Base-by-base conservation (phyloP, 1,284 basidiomycete genomes). In the Cutaneotrichosporon sp. region DNA sequence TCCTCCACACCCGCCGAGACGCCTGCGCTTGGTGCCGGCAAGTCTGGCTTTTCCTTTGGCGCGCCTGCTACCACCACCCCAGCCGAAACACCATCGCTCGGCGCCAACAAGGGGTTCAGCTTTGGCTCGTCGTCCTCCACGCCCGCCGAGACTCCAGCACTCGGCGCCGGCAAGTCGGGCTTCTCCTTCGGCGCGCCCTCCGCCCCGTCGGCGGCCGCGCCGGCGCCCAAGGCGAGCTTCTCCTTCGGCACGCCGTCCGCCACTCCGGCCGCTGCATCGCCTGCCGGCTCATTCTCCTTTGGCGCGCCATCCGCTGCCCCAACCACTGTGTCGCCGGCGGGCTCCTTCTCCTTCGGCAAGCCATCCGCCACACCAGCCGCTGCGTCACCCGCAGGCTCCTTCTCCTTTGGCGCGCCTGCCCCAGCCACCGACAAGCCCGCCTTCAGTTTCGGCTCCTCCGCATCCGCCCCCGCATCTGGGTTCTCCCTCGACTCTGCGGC, bases 111-210 rank as follows among this genome's bases (percentile, higher is more conserved):
- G 42, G 38, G 42, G 14, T 61, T 61, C 54, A 56, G 53, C 16
- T 60, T 60, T 29, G 53, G 58, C 4, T 24, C 57, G 1, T 13
- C 58, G 10, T 46, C 22, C 8, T 1, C 61, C 22, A 13, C 45
- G 8, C 20, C 54, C 18, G n/a, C 51, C n/a, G 51, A 13, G 9
- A 49, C 38, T 5, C 18, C 24, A 16, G 54, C n/a, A 8, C 16
- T 25, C 2, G 25, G 34, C 16, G 27, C 47, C 33, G 54, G n/a
- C 52, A 43, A 36, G 20, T 36, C 52, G 1, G 34, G 56, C 2
- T 62, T 58, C 27, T 51, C 56, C 2, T 62, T 62, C 29, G 61
- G 61, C 27, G 16, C 57, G n/a, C 36, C 49, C 3, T 7, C 45
- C 13, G n/a, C 50, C 4, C 42, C 55, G 16, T 2, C 46, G 8